Percentiles rank a stretch among this genome's conserved stretches.
These are phyloP conservation scores for Trichoderma aggressivum DNA, from an alignment of 2,329 filamentous ascomycete species.

Conservation along the genomic window DNA sequence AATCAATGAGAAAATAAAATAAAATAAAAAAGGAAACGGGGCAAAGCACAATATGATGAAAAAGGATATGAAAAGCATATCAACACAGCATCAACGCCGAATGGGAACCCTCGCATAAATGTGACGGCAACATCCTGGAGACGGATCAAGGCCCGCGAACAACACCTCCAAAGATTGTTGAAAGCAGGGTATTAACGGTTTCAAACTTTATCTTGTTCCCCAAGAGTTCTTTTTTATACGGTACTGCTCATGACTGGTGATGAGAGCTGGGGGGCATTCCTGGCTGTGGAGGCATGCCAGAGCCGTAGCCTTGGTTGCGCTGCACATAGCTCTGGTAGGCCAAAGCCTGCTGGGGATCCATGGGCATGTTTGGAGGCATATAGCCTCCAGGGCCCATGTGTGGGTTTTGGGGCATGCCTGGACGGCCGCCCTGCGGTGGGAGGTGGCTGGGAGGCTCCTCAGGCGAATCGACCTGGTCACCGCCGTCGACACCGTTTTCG, in stretches of 20 bases:
- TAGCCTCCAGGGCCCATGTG: slow-evolving; percentile 64
- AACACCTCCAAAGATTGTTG: slow-evolving; percentile 46
- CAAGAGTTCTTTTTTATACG: background rate
- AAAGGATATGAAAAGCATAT: slow-evolving; percentile 32
- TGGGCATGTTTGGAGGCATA: slow-evolving; percentile 58
- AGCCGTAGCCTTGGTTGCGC: slow-evolving; percentile 64
- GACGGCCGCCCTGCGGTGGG: slow-evolving; percentile 56
- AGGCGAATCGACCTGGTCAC: slow-evolving; percentile 79
- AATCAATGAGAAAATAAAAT: slow-evolving; percentile 7
- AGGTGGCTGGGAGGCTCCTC: slow-evolving; percentile 82
- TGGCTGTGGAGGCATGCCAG: slow-evolving; percentile 72
- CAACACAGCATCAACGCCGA: slow-evolving; percentile 42
- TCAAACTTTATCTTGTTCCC: slow-evolving; percentile 22
- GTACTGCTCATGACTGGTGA: slow-evolving; percentile 63
- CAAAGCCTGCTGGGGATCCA: slow-evolving; percentile 74
- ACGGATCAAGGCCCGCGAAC: slow-evolving; percentile 28
- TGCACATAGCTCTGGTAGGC: slow-evolving; percentile 83
- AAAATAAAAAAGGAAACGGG: slow-evolving; percentile 5
- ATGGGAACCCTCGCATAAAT: slow-evolving; percentile 40
- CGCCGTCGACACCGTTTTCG: slow-evolving; percentile 76
- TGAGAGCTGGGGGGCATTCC: slow-evolving; percentile 81
- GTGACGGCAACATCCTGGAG: slow-evolving; percentile 33
- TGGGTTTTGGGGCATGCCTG: slow-evolving; percentile 62
- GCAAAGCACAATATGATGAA: slow-evolving; percentile 25
- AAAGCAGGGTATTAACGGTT: slow-evolving; percentile 57